Conservation (phyloP, 768 basidiomycete species). For the Tulasnella sp. region DNA sequence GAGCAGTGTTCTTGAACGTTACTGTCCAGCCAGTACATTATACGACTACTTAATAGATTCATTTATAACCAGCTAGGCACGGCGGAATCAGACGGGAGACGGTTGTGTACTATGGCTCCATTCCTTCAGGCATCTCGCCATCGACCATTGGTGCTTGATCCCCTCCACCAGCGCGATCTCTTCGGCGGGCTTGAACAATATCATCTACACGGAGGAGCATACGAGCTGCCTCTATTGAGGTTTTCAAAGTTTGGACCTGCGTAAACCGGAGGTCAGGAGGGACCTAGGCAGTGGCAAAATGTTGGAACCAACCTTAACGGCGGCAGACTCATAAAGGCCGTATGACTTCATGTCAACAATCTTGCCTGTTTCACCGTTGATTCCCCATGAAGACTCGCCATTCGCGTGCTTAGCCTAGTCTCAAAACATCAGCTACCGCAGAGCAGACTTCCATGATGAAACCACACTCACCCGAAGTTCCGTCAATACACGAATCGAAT, state of each 20-base stretch:
- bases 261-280: constrained; percentile 12
- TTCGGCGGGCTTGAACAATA: constrained; percentile 83
- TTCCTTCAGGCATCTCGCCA: constrained; percentile 20
- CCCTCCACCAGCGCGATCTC: constrained; percentile 51
- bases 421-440: neutral
- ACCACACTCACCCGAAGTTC: constrained; percentile 71
- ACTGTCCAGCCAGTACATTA: neutral
- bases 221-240: constrained; percentile 92
- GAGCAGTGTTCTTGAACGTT: neutral
- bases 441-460: neutral
- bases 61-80: neutral
- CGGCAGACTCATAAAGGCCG: constrained; percentile 91
- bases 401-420: constrained; percentile 88
- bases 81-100: neutral
- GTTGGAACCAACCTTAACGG: constrained; percentile 66
- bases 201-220: constrained; percentile 92
- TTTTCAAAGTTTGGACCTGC: constrained; percentile 92
- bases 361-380: constrained; percentile 94
- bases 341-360: constrained; percentile 94
- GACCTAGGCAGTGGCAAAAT: neutral
- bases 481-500: constrained; percentile 88
- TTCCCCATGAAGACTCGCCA: constrained; percentile 87
- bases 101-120: neutral
- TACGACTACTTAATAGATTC: constrained; percentile 3
- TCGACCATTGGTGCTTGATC: neutral